These are phyloP conservation scores for Rhizopus arrhizus DNA, from an alignment of 371 early-diverging fungal species.

Conservation along the genomic window DNA sequence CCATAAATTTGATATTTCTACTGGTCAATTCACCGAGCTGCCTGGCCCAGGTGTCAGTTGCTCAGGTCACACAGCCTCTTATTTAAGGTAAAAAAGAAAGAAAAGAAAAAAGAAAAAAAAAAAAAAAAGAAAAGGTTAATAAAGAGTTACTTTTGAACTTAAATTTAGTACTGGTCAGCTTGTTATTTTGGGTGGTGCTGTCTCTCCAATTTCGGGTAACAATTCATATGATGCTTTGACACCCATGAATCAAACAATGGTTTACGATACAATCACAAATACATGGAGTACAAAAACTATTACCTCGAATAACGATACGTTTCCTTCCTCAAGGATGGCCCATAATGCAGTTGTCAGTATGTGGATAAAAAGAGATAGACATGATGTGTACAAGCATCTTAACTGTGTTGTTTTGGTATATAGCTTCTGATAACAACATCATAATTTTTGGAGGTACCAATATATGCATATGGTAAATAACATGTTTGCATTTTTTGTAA, in stretches of 20 bases:
- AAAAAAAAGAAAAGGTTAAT: constrained; percentile 4
- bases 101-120: constrained; percentile 22
- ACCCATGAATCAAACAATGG: constrained; percentile 19
- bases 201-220: not conserved
- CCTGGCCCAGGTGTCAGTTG: constrained; percentile 15
- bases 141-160: constrained; percentile 6
- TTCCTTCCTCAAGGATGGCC: constrained; percentile 31
- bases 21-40: constrained; percentile 19
- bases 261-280: constrained; percentile 34
- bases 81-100: constrained; percentile 37
- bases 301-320: not conserved
- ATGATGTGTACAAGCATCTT: constrained; percentile 4
- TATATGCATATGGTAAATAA: not conserved
- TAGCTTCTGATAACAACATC: constrained; percentile 41
- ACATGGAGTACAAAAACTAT: constrained; percentile 28
- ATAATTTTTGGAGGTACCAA: constrained; percentile 49
- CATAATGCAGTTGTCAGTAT: constrained; percentile 49
- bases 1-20: constrained; percentile 24
- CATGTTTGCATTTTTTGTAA: not conserved
- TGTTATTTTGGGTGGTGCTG: constrained; percentile 48
- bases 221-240: constrained; percentile 10
- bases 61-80: constrained; percentile 40
- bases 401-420: not conserved
- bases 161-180: constrained; percentile 37
- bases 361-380: constrained; percentile 17